A percentile compares a stretch with the other conserved stretches of the same genome.
These are phyloP conservation scores for Ramaria sp. DNA, from an alignment of 768 basidiomycete genomes.

Conservation along the genomic window DNA sequence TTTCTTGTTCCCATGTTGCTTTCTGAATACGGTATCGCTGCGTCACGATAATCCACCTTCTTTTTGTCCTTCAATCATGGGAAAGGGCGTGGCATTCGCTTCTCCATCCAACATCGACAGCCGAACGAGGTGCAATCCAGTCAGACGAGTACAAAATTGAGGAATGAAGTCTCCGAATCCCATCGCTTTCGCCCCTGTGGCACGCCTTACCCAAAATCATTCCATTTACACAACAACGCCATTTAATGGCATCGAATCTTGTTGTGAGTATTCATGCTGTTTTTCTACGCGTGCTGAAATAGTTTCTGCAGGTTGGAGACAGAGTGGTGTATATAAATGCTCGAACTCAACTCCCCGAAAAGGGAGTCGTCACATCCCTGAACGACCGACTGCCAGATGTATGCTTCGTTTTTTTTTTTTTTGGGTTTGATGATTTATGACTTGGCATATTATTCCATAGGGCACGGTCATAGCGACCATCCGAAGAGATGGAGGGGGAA, in stretches of 20 bases:
- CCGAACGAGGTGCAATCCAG: background rate
- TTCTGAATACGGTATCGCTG: too few relatives aligned
- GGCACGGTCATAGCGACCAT: background rate
- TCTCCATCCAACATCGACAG: background rate
- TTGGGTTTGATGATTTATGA: background rate
- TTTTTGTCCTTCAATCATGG: too few relatives aligned
- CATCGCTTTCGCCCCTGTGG: background rate
- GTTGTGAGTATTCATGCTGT: background rate
- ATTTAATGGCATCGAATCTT: background rate
- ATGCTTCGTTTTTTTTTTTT: background rate
- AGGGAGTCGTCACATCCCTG: background rate
- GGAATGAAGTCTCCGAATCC: background rate
- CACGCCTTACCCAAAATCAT: background rate
- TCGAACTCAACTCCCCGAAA: background rate
- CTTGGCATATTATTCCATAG: background rate
- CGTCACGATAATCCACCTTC: too few relatives aligned
- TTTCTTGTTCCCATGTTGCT: too few relatives aligned
- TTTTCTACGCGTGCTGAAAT: background rate
- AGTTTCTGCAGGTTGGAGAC: background rate
- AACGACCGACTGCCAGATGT: constrained; percentile 1
- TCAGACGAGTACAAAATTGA: background rate
- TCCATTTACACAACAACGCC: background rate
- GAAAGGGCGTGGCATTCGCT: too few relatives aligned
- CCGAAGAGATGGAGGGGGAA: background rate
- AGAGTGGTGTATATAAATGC: constrained; percentile 7